phyloP scores from a whole-genome alignment of 345 rosid species.

The Ceriops zippeliana region DNA sequence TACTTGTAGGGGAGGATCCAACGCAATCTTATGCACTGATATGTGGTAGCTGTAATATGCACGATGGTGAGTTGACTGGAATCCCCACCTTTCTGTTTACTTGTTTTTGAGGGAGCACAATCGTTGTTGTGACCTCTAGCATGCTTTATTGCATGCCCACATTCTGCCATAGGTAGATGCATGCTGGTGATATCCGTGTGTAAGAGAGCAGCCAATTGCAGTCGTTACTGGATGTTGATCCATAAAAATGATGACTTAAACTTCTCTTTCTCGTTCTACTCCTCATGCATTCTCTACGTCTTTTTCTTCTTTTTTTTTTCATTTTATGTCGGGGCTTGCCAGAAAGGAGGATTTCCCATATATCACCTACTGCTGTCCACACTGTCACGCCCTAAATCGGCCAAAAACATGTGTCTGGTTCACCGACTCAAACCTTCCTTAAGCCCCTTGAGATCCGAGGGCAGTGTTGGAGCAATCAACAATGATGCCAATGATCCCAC shows the following conservation, averaged over 20 bases:
- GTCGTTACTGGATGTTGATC: no score
- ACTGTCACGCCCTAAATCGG: constrained; percentile 68
- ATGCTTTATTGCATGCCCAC: no score
- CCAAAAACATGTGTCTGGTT: constrained; percentile 44
- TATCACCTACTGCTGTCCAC: constrained; percentile 83
- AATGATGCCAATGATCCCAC: constrained; percentile 15
- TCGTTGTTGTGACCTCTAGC: no score
- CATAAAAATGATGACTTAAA: no score
- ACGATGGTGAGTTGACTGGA: constrained; percentile 58
- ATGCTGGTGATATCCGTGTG: no score
- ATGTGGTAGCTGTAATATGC: constrained; percentile 89
- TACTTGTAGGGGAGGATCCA: constrained; percentile 95
- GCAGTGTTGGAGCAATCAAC: constrained; percentile 21
- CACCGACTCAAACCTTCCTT: constrained; percentile 24
- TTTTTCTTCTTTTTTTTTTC: no score
- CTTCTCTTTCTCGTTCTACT: no score
- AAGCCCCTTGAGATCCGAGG: constrained; percentile 27
- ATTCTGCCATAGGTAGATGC: no score
- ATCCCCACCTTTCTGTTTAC: background rate
- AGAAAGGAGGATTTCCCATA: constrained; percentile 79
- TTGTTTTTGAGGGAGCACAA: no score
- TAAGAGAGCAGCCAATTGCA: no score
- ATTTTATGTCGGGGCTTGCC: constrained; percentile 50
- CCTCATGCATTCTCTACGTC: no score
- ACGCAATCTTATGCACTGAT: constrained; percentile 87